phyloP scores from a whole-genome alignment of 192 early-diverging fungal species.

The Entomortierella parvispora region DNA sequence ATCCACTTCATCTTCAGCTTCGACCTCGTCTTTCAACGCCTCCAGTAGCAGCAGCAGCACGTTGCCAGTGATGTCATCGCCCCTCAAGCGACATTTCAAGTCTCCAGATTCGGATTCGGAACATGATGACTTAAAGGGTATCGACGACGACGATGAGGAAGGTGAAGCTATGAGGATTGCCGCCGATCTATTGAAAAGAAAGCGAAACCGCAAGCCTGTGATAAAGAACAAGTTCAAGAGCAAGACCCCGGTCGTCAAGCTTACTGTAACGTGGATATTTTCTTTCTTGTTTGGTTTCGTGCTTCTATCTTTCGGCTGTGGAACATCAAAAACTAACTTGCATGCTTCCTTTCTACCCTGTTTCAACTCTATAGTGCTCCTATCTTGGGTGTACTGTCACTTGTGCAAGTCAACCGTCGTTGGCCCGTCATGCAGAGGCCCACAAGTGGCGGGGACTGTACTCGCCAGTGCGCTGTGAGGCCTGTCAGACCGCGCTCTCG shows the following conservation, averaged over 20 bases:
- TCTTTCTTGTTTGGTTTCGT: not conserved
- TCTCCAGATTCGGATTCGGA: not conserved
- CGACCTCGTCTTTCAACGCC: not conserved
- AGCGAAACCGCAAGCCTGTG: too few relatives aligned
- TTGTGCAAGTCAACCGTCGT: slow-evolving; percentile 27
- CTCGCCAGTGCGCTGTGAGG: slow-evolving; percentile 35
- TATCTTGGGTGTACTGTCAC: slow-evolving; percentile 5
- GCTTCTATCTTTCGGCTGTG: not conserved
- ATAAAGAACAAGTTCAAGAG: too few relatives aligned
- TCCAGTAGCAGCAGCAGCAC: not conserved
- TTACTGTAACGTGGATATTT: too few relatives aligned
- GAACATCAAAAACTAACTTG: too few relatives aligned
- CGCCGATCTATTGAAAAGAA: not conserved
- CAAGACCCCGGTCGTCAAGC: too few relatives aligned
- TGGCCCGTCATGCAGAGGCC: slow-evolving; percentile 13
- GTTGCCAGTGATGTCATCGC: not conserved
- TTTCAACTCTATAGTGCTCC: not conserved
- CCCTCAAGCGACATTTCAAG: slow-evolving; percentile 3
- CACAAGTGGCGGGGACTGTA: slow-evolving; percentile 37
- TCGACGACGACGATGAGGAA: not conserved
- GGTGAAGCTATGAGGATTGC: not conserved
- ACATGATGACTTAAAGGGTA: not conserved
- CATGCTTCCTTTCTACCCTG: not conserved
- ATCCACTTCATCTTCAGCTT: not conserved
- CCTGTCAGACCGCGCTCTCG: slow-evolving; percentile 17